Evolutionary conservation across 2,329 filamentous ascomycete genomes (phyloP), one percentile per base, ranked within the genome.

Genomic region (Claviceps capensis): DNA sequence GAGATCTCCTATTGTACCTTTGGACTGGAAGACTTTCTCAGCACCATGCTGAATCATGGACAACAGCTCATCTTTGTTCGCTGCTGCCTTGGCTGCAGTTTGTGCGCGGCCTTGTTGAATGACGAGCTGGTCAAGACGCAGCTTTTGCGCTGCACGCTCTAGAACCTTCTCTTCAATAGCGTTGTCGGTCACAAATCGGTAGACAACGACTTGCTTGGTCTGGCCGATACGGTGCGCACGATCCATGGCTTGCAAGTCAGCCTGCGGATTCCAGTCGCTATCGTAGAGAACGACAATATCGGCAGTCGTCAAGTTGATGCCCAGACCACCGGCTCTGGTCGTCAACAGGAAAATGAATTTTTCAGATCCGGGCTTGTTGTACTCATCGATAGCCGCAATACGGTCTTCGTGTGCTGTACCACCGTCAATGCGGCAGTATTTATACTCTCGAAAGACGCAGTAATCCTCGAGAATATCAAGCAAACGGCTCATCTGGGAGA

Each of bases 21-120:
- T 86, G 45, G 75, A 79, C 58, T 85, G 78, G 71, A 98, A 97
- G 0, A 98, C 86, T 59, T 87, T 88, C 65, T 94, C 88, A n/a
- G 94, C 93, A 55, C 93, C 93, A 62, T 98, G 93, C 66, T 98
- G 93, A 62, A 98, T 98, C 93, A 98, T 98, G 56, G 82, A 93
- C 45, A 98, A 74, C 43, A 98, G 78, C 63, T 98, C 93, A 56
- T 97, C 93, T 70, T 98, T 98, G 56, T 89, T 95, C 0, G 90
- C 88, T 7, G 90, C 88, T 48, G 87, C 86, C 73, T 96, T 96
- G 19, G 84, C 85, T 51, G 89, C 88, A 57, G 85, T 86, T 66
- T 97, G 93, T 48, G 91, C 85, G 56, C 93, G 88, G 17, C 93
- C 93, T 72, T 98, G 93, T 63, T 98, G 93, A 61, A 98, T 98